These are phyloP conservation scores for Solanum hybrid DNA, from an alignment of 305 asterid species.

Conservation along the genomic window DNA sequence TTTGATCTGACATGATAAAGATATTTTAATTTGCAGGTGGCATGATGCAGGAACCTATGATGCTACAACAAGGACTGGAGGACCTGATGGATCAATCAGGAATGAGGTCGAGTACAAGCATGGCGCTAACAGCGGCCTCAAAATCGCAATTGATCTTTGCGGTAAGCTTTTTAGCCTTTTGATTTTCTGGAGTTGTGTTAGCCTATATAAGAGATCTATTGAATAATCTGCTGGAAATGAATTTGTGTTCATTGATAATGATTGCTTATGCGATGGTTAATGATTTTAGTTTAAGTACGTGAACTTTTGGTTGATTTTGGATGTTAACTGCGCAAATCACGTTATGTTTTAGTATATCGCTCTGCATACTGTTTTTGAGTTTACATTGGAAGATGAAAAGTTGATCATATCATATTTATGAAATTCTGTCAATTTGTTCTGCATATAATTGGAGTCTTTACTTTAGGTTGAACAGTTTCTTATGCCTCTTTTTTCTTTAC, in stretches of 20 bases:
- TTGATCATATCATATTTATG: not conserved
- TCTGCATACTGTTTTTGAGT: not conserved
- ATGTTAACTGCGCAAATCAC: not conserved
- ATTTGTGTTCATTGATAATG: not conserved
- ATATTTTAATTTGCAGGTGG: conserved; percentile 44
- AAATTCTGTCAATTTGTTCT: not conserved
- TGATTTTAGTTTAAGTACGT: not conserved
- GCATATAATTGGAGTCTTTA: not conserved
- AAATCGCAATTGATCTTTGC: conserved; percentile 64
- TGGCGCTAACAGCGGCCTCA: conserved; percentile 57
- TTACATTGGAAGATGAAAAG: not conserved
- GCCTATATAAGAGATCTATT: not conserved
- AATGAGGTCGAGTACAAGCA: conserved; percentile 48
- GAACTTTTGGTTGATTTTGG: not conserved
- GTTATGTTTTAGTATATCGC: not conserved
- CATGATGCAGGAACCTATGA: conserved; percentile 96
- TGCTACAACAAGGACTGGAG: conserved; percentile 70
- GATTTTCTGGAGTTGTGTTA: not conserved
- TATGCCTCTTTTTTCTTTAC: not conserved
- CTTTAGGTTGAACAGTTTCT: not conserved
- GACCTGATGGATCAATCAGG: conserved; percentile 89
- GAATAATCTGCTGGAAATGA: not conserved
- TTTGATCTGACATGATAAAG: not conserved
- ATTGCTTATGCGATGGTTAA: not conserved
- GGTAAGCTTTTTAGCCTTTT: conserved; percentile 28